Conservation (phyloP, 2,329 filamentous ascomycete species). For the Westerdykella sp. region DNA sequence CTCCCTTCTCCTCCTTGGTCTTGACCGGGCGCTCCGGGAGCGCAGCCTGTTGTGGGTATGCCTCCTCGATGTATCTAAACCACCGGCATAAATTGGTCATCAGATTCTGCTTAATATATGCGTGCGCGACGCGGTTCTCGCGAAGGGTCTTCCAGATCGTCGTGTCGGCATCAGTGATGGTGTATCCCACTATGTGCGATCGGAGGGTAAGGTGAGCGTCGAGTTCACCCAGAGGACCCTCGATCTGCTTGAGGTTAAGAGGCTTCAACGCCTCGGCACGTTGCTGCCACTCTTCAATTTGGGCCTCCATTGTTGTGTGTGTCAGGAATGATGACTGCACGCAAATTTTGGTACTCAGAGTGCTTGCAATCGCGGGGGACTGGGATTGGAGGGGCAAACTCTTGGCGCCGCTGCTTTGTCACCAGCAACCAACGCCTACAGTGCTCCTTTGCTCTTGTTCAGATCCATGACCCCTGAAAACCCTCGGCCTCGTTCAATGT, state of each 20-base stretch:
- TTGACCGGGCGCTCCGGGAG: conserved; percentile 49
- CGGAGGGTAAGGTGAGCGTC: conserved; percentile 84
- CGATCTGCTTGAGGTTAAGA: conserved; percentile 75
- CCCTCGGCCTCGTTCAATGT: too few species aligned
- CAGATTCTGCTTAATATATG: conserved; percentile 71
- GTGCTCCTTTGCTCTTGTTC: too few species aligned
- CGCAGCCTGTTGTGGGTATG: conserved; percentile 70
- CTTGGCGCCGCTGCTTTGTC: too few species aligned
- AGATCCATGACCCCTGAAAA: too few species aligned
- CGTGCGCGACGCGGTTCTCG: conserved; percentile 75
- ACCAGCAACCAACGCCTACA: too few species aligned
- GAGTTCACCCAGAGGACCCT: conserved; percentile 66
- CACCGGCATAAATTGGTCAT: conserved; percentile 75
- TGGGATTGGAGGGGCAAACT: too few species aligned
- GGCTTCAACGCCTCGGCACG: conserved; percentile 48
- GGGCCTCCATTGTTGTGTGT: conserved; percentile 26
- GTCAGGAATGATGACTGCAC: too few species aligned
- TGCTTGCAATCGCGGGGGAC: too few species aligned
- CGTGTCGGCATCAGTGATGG: conserved; percentile 67
- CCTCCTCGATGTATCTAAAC: conserved; percentile 80
- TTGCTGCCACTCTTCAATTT: conserved; percentile 51
- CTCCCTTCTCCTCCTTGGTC: conserved; percentile 57
- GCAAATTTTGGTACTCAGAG: too few species aligned
- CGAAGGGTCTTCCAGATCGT: conserved; percentile 79
- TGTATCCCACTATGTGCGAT: conserved; percentile 78